Conservation (phyloP, 2,329 filamentous ascomycete genomes). For the Beauveria sp. region DNA sequence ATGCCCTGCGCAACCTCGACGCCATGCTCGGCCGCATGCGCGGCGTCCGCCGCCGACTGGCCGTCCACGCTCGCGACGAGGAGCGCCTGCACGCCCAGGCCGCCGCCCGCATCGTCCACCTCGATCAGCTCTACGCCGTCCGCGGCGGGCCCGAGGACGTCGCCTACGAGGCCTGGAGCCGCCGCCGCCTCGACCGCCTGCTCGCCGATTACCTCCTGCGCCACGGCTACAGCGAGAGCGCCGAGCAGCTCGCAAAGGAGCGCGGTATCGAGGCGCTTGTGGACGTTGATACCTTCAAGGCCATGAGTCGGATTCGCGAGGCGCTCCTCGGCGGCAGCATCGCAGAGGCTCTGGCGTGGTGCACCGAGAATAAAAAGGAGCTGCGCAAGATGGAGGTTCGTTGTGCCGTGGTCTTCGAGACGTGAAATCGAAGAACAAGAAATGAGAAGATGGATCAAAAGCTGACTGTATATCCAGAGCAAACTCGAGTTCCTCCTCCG, state of each 20-base stretch:
- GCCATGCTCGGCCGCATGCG: constrained; percentile 79
- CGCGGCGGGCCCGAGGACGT: constrained; percentile 78
- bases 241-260: constrained; percentile 64
- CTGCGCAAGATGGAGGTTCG: constrained; percentile 77
- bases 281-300: constrained; percentile 80
- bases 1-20: constrained; percentile 76
- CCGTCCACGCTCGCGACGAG: constrained; percentile 71
- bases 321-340: constrained; percentile 65
- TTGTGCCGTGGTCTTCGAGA: neutral
- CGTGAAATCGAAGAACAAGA: neutral
- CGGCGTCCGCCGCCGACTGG: constrained; percentile 80
- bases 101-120: constrained; percentile 68
- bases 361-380: constrained; percentile 85
- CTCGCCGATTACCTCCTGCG: constrained; percentile 89
- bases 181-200: constrained; percentile 71
- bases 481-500: constrained; percentile 89
- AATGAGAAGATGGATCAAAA: too few relatives aligned
- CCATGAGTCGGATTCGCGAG: constrained; percentile 70
- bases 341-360: constrained; percentile 79
- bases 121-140: constrained; percentile 74
- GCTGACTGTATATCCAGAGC: constrained; percentile 39
- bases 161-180: constrained; percentile 87
- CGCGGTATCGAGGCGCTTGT: constrained; percentile 74
- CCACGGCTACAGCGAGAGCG: constrained; percentile 73
- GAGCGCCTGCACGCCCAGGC: constrained; percentile 66